Conservation (phyloP, 1,284 basidiomycete species). For the Ganoderma meredithae region DNA sequence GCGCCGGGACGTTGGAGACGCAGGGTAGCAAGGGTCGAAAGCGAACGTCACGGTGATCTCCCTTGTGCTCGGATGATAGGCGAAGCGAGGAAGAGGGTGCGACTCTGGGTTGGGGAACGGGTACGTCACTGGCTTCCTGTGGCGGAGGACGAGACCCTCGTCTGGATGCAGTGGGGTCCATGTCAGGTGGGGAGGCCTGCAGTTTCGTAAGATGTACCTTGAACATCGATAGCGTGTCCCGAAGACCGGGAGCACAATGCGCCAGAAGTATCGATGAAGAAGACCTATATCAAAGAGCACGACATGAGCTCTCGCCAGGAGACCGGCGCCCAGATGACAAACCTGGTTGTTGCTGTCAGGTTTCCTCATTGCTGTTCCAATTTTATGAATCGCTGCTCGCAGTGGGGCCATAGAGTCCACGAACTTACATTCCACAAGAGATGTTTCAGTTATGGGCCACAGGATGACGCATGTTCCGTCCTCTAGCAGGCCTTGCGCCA, state of each 20-base stretch:
- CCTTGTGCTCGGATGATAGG: constrained; percentile 58
- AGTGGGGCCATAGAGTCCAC: neutral
- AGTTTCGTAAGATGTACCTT: constrained; percentile 53
- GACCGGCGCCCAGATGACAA: neutral
- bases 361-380: constrained; percentile 61
- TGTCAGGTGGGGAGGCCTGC: neutral
- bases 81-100: constrained; percentile 77
- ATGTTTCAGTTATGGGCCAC: constrained; percentile 75
- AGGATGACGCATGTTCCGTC: constrained; percentile 73
- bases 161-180: constrained; percentile 45
- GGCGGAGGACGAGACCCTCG: constrained; percentile 70
- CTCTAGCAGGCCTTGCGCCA: constrained; percentile 59
- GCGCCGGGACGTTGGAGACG: constrained; percentile 45
- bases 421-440: constrained; percentile 72
- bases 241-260: constrained; percentile 76
- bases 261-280: constrained; percentile 80
- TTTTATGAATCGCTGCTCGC: constrained; percentile 5
- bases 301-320: constrained; percentile 14
- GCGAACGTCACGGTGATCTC: constrained; percentile 68
- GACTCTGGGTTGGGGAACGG: constrained; percentile 80
- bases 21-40: constrained; percentile 63
- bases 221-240: constrained; percentile 82
- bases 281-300: constrained; percentile 58
- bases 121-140: constrained; percentile 72
- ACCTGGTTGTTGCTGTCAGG: constrained; percentile 80